These are phyloP conservation scores for Gaeumannomyces sp. DNA, from an alignment of 2,329 filamentous ascomycete species.

Conservation along the genomic window DNA sequence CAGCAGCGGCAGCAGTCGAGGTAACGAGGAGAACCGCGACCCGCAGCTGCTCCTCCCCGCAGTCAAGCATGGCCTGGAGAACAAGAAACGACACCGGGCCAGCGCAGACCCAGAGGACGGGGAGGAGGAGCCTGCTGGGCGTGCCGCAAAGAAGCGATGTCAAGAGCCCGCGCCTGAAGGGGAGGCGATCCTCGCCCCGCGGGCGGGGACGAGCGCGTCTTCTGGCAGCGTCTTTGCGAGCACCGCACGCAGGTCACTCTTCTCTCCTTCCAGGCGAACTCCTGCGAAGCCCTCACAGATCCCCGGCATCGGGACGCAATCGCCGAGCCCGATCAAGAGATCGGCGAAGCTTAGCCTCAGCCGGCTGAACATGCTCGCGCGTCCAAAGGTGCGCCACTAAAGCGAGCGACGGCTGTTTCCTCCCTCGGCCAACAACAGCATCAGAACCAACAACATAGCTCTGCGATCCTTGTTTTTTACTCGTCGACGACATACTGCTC, in stretches of 20 bases:
- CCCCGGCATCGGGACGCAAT: slow-evolving; percentile 15
- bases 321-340: slow-evolving; percentile 47
- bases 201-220: slow-evolving; percentile 26
- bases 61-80: slow-evolving; percentile 55
- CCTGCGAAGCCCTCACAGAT: slow-evolving; percentile 22
- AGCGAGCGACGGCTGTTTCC: neutral
- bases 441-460: neutral
- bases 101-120: slow-evolving; percentile 51
- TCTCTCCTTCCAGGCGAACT: slow-evolving; percentile 14
- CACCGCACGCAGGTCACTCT: slow-evolving; percentile 29
- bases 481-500: neutral
- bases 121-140: slow-evolving; percentile 39
- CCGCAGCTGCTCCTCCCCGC: slow-evolving; percentile 32
- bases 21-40: slow-evolving; percentile 51
- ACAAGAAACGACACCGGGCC: slow-evolving; percentile 60
- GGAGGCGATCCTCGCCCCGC: slow-evolving; percentile 45
- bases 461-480: neutral
- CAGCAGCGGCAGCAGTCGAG: slow-evolving; percentile 21
- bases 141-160: slow-evolving; percentile 55
- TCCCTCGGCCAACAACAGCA: neutral
- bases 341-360: slow-evolving; percentile 47
- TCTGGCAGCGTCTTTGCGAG: slow-evolving; percentile 10
- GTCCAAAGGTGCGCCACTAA: slow-evolving; percentile 47
- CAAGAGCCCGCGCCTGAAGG: slow-evolving; percentile 42
- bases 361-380: slow-evolving; percentile 55